Conservation (phyloP, 495 filamentous ascomycete species). For the Lasiosphaeria miniovina region DNA sequence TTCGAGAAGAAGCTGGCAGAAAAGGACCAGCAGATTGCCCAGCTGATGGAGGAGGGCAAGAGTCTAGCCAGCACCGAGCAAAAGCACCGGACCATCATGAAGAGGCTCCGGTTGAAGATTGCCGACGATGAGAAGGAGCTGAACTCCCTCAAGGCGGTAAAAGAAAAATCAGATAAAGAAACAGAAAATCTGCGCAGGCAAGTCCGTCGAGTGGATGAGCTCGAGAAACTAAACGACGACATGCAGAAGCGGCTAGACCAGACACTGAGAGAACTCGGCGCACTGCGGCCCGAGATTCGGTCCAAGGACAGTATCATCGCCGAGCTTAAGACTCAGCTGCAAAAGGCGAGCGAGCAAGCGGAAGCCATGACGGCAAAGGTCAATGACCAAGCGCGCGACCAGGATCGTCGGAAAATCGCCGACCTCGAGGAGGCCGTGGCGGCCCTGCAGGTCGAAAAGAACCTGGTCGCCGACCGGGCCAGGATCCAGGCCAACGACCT, state of each 20-base stretch:
- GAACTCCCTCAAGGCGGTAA: constrained; percentile 58
- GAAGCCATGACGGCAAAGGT: constrained; percentile 64
- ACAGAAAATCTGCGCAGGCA: constrained; percentile 55
- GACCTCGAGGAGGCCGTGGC: constrained; percentile 74
- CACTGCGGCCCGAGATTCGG: constrained; percentile 61
- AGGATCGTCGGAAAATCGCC: constrained; percentile 60
- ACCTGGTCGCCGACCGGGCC: constrained; percentile 64
- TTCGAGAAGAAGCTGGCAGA: constrained; percentile 76
- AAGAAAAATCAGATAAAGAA: constrained; percentile 67
- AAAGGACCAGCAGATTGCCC: constrained; percentile 84
- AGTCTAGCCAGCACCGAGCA: constrained; percentile 82
- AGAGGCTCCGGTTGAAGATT: constrained; percentile 67
- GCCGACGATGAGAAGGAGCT: constrained; percentile 62
- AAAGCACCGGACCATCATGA: constrained; percentile 76
- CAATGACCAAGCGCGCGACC: constrained; percentile 63
- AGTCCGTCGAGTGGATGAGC: constrained; percentile 60
- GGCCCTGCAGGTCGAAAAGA: constrained; percentile 71
- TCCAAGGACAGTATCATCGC: constrained; percentile 62
- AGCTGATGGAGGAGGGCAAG: constrained; percentile 89
- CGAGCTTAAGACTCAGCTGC: constrained; percentile 68
- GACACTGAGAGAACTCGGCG: constrained; percentile 65
- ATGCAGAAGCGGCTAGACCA: constrained; percentile 62
- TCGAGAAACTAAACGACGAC: constrained; percentile 65
- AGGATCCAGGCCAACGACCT: constrained; percentile 67
- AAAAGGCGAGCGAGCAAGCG: constrained; percentile 62